phyloP scores from a whole-genome alignment of 1,284 basidiomycete species.

The Irpex sp. region DNA sequence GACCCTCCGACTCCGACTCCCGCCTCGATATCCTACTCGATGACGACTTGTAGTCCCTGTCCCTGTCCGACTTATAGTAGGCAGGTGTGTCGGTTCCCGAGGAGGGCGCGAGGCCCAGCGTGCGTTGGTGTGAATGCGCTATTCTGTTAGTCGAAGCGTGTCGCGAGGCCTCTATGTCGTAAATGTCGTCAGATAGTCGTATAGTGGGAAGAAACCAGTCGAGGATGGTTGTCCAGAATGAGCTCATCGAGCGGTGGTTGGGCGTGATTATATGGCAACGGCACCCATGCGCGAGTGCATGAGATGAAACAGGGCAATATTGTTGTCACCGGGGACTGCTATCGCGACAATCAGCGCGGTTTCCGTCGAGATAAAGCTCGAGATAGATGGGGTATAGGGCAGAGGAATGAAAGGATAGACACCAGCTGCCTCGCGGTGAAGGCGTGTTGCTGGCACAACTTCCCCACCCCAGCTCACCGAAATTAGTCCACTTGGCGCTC shows the following conservation, averaged over 20 bases:
- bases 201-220: constrained; percentile 29
- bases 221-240: constrained; percentile 25
- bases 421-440: constrained; percentile 7
- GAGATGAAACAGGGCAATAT: constrained; percentile 6
- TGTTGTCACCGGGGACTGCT: background rate
- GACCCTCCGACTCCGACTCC: constrained; percentile 17
- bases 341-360: constrained; percentile 10
- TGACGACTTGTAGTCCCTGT: constrained; percentile 11
- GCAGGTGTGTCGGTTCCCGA: constrained; percentile 13
- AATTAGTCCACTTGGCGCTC: background rate
- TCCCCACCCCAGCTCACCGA: background rate
- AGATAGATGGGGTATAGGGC: constrained; percentile 7
- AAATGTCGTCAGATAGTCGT: constrained; percentile 29
- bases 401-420: background rate
- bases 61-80: constrained; percentile 12
- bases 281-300: constrained; percentile 4
- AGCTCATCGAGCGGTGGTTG: constrained; percentile 22
- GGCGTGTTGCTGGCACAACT: background rate
- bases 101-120: constrained; percentile 9
- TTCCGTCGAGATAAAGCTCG: constrained; percentile 1
- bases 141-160: constrained; percentile 2
- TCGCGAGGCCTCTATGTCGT: constrained; percentile 18
- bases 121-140: constrained; percentile 4
- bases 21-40: constrained; percentile 16
- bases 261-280: constrained; percentile 4